These are phyloP conservation scores for Coemansia sp. DNA, from an alignment of 192 early-diverging fungal species.

Conservation along the genomic window DNA sequence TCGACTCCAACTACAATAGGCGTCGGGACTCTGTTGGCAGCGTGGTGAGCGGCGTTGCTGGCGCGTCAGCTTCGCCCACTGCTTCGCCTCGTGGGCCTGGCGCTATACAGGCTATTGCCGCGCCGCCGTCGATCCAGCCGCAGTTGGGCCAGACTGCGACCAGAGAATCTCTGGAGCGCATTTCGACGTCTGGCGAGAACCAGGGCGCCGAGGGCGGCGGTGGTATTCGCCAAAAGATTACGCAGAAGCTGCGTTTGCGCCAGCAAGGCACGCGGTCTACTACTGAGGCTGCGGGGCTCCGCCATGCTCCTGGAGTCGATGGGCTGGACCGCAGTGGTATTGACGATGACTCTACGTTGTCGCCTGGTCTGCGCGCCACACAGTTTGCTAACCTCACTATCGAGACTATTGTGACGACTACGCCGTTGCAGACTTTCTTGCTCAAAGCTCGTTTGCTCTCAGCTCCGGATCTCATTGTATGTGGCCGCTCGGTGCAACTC, in stretches of 20 bases:
- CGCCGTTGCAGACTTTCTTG: slow-evolving; percentile 46
- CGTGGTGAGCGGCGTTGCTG: background rate
- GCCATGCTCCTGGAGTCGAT: background rate
- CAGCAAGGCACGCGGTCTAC: slow-evolving; percentile 12
- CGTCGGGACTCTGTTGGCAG: slow-evolving; percentile 18
- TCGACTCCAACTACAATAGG: background rate
- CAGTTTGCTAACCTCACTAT: slow-evolving; percentile 38
- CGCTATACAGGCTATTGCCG: slow-evolving; percentile 9
- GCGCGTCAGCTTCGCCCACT: background rate
- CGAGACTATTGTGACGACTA: slow-evolving; percentile 40
- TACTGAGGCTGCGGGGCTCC: slow-evolving; percentile 3
- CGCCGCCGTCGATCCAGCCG: slow-evolving; percentile 15
- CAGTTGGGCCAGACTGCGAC: slow-evolving; percentile 11
- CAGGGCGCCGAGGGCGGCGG: slow-evolving; percentile 7
- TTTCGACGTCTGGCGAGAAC: background rate
- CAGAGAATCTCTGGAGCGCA: background rate
- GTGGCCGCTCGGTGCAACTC: slow-evolving; percentile 37
- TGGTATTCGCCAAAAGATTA: slow-evolving; percentile 26
- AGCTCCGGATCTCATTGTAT: slow-evolving; percentile 30
- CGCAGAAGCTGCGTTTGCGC: slow-evolving; percentile 41
- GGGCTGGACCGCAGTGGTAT: background rate
- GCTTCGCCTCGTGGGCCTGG: slow-evolving; percentile 12
- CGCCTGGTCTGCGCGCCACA: slow-evolving; percentile 26
- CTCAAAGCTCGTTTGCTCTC: slow-evolving; percentile 28
- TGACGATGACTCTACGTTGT: slow-evolving; percentile 2